Evolutionary conservation across 1,284 basidiomycete species (phyloP).

Genomic region (Kalmanozyma brasiliensis): DNA sequence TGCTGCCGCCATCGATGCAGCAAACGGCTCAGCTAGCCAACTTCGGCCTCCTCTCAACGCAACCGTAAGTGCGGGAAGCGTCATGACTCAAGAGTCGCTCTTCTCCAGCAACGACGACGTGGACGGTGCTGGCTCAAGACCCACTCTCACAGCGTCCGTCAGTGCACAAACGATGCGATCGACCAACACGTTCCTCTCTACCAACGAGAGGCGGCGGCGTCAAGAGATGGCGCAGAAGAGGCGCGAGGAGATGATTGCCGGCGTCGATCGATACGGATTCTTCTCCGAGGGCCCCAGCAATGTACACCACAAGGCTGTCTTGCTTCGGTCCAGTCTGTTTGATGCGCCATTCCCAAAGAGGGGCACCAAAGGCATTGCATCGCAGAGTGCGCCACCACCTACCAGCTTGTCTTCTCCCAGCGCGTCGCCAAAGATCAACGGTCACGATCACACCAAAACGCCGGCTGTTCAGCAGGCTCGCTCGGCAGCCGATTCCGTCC

Average conservation of each 20-base stretch:
- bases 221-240: conserved; percentile 42
- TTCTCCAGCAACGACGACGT: background rate
- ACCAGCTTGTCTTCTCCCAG: conserved; percentile 1
- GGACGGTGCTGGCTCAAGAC: background rate
- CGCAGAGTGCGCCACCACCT: background rate
- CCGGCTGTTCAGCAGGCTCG: conserved; percentile 19
- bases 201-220: conserved; percentile 30
- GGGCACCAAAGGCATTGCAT: conserved; percentile 9
- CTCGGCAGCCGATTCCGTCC: conserved; percentile 19
- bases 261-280: conserved; percentile 56
- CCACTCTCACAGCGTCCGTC: background rate
- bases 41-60: conserved; percentile 2
- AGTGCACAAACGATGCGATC: conserved; percentile 20
- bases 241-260: conserved; percentile 41
- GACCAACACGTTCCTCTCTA: conserved; percentile 26
- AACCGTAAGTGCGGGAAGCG: conserved; percentile 12
- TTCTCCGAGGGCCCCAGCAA: conserved; percentile 26
- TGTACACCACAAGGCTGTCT: conserved; percentile 20
- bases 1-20: too few species aligned
- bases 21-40: conserved; percentile 7
- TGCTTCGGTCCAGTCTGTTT: conserved; percentile 30
- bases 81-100: conserved; percentile 1
- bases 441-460: conserved; percentile 1
- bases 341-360: conserved; percentile 26
- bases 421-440: background rate